Conservation (phyloP, 805 yeast genomes). For the Saccharomycopsis sp. region DNA sequence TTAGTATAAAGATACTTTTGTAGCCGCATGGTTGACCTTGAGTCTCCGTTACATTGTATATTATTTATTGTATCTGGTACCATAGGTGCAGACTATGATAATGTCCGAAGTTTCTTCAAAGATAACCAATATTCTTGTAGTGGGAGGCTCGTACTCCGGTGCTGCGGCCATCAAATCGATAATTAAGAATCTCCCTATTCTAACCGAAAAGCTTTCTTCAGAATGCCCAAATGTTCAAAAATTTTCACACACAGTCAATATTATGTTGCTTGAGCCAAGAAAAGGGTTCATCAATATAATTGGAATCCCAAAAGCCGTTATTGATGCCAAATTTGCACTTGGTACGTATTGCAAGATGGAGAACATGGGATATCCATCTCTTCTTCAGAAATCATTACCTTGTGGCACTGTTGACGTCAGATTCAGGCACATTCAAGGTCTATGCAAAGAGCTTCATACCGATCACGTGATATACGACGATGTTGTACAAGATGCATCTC, state of each 20-base stretch:
- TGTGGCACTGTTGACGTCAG: slow-evolving; percentile 23
- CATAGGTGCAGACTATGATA: no score
- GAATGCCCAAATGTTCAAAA: slow-evolving; percentile 4
- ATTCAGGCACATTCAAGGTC: slow-evolving; percentile 21
- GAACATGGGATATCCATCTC: slow-evolving; percentile 20
- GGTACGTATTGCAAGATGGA: slow-evolving; percentile 25
- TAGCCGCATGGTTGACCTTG: no score
- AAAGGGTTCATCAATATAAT: slow-evolving; percentile 36
- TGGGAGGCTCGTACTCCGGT: slow-evolving; percentile 36
- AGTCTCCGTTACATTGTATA: no score
- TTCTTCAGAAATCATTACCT: slow-evolving; percentile 22
- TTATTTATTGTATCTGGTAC: no score
- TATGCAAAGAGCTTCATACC: slow-evolving; percentile 15
- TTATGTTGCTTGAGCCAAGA: slow-evolving; percentile 34
- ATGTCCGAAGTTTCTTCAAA: not conserved
- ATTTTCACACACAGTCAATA: slow-evolving; percentile 22
- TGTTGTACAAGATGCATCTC: not conserved
- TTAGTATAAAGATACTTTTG: no score
- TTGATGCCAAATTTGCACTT: slow-evolving; percentile 33
- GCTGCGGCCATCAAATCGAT: slow-evolving; percentile 28
- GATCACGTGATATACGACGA: slow-evolving; percentile 8
- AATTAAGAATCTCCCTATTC: slow-evolving; percentile 9
- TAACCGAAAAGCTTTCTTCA: not conserved
- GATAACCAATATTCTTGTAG: slow-evolving; percentile 23
- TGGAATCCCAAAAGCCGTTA: slow-evolving; percentile 35